Evolutionary conservation across 176 grass and related monocot genomes (phyloP), one percentile per base, ranked within the genome.

Genomic region (Aegilops longissima): DNA sequence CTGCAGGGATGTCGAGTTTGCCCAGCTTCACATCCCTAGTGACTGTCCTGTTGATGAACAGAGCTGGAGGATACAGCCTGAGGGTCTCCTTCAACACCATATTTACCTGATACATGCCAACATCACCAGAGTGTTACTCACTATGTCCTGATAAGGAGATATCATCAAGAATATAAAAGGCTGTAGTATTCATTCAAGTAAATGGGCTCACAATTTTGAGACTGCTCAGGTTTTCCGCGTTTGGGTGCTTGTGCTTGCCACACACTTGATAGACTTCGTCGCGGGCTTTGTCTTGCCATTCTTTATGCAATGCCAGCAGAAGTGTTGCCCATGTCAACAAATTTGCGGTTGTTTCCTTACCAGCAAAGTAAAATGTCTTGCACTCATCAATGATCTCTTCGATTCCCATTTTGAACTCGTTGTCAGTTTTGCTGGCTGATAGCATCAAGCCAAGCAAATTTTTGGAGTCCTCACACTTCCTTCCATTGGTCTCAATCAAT

Each of bases 381-480:
- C 95, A 95, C 89, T 95, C 91, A 66, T 95, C 87, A 66, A 98
- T 93, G 74, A 98, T 98, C 71, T 95, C 95, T 83, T 98, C 87
- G 39, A 93, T 85, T 86, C 82, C 93, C 93, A 98, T 93, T 88
- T 81, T 86, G 25, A 88, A 85, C 85, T 88, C 77, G 0, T 33
- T 52, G n/a, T 70, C 87, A 85, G 82, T 31, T 76, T 91, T 97
- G 71, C 88, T 84, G 25, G 93, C 84, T 84, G 87, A 89, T 52
- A 97, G 45, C 95, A 97, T 97, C 74, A 97, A 54, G 38, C 95
- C 93, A 13, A 97, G 89, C 81, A 97, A 89, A 38, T 93, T 97
- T 64, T 87, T 95, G 12, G 93, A 88, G 85, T 91, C 85, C 61
- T 93, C 87, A 8, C 95, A 97, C 71, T 93, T 90, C 0, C 0